Base-by-base conservation (phyloP, 768 basidiomycete species). In the Pleurotus ostreatus region DNA sequence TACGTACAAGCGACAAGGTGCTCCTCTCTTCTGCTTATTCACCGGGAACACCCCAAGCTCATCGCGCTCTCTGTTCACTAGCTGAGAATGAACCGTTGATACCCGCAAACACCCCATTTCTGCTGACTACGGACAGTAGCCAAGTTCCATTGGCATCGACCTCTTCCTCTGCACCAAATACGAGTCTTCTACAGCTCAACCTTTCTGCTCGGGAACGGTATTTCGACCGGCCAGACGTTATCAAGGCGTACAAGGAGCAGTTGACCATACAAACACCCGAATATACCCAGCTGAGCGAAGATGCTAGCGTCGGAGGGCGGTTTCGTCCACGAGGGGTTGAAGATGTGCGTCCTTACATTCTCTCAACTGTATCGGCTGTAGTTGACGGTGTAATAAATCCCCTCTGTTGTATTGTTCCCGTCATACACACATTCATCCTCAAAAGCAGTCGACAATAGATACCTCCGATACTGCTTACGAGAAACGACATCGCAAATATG, bases 401-500 rank as follows among this genome's bases (percentile, higher is more conserved):
- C 9, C 30, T 34, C 30, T 9, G 30, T 34, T 11, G 11, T 34
- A 34, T 12, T 20, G 39, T 49, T 59, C 43, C 26, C 44, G 58
- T 8, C 23, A 37, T 51, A 20, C 23, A 48, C 41, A 18, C 44
- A 45, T 51, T 57, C 55, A 46, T 52, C 60, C 54, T 58, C 46
- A 12, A 25, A 30, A 53, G 54, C 56, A 74, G 87, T 79, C 78
- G 73, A 70, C 72, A 16, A 73, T 77, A 59, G 89, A 92, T 67
- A 91, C 85, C 3, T 89, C 89, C 7, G 93, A 96, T 70, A 81
- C 81, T 20, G 80, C 81, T 5, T 96, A 94, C 65, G 82, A 89
- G 68, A 85, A 84, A 60, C 82, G 91, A 44, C 93, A 96, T 70
- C 80, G 85, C 51, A 92, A 90, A 66, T 94, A 90, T 69, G 92